Evolutionary conservation across 2,329 filamentous ascomycete genomes (phyloP).

Genomic region (Fusarium sp.): DNA sequence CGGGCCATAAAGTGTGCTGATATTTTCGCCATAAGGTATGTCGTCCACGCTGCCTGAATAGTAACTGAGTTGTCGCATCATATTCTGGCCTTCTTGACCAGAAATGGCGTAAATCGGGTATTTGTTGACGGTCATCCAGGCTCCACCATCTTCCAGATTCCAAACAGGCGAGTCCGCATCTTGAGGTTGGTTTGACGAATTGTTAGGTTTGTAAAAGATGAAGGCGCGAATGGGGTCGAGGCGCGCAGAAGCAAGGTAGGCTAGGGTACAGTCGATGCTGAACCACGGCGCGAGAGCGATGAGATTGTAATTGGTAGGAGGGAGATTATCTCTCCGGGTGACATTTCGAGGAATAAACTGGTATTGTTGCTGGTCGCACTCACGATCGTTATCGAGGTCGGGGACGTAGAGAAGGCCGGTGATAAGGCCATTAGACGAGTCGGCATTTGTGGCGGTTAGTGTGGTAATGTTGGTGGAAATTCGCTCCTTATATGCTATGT

Average conservation of each 20-base stretch:
- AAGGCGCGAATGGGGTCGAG: constrained; percentile 69
- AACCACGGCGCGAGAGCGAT: constrained; percentile 91
- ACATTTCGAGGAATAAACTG: constrained; percentile 78
- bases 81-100: constrained; percentile 68
- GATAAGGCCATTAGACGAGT: constrained; percentile 68
- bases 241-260: constrained; percentile 73
- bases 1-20: constrained; percentile 63
- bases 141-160: constrained; percentile 73
- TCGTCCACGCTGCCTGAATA: constrained; percentile 81
- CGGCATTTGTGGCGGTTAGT: constrained; percentile 73
- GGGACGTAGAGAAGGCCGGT: constrained; percentile 89
- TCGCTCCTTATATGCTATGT: constrained; percentile 63
- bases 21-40: constrained; percentile 66
- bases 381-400: constrained; percentile 64
- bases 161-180: constrained; percentile 71
- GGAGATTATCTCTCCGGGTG: constrained; percentile 76
- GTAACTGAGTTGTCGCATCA: constrained; percentile 76
- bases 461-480: constrained; percentile 74
- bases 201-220: constrained; percentile 69
- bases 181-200: constrained; percentile 70
- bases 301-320: constrained; percentile 73
- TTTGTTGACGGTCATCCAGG: constrained; percentile 76
- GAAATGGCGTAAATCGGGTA: constrained; percentile 88
- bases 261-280: constrained; percentile 73
- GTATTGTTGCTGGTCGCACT: constrained; percentile 70